Evolutionary conservation across 1,284 basidiomycete species (phyloP).

Genomic region (Tausonia pullulans): DNA sequence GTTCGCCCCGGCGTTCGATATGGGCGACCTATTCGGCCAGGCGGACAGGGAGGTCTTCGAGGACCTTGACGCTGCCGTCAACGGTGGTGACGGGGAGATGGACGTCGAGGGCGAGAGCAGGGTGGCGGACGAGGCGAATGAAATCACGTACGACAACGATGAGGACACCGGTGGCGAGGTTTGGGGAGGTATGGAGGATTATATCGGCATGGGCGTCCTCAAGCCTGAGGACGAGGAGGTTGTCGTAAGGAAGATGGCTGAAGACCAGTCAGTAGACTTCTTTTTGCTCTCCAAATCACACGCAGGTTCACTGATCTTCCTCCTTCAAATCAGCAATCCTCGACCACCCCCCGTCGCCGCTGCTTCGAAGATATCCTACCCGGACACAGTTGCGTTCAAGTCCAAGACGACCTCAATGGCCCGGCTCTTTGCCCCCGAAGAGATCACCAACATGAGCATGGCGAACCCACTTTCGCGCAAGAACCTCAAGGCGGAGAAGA

Average conservation of each 20-base stretch:
- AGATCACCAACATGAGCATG: conserved; percentile 13
- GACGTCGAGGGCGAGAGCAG: conserved; percentile 30
- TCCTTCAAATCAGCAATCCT: conserved; percentile 12
- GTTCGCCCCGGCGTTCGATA: conserved; percentile 58
- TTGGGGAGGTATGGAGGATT: conserved; percentile 15
- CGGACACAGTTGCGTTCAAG: conserved; percentile 6
- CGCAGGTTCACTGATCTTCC: conserved; percentile 4
- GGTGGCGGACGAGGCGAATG: neutral
- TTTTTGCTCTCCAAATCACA: neutral
- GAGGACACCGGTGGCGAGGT: neutral
- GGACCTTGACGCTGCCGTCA: conserved; percentile 25
- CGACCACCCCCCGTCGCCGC: conserved; percentile 15
- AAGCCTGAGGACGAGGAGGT: conserved; percentile 10
- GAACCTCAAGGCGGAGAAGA: conserved; percentile 18
- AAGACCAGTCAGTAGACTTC: neutral
- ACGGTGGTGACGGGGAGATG: neutral
- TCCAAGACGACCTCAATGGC: conserved; percentile 8
- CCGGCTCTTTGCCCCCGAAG: conserved; percentile 14
- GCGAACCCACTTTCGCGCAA: conserved; percentile 19
- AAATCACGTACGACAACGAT: neutral
- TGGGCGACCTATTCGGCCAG: conserved; percentile 59
- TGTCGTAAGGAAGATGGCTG: neutral
- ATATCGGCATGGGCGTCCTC: conserved; percentile 12
- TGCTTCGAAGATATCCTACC: neutral
- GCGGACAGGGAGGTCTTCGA: conserved; percentile 65